Evolutionary conservation across 257 asterid species (phyloP), one percentile per base, ranked within the genome.

Genomic region (Rehmannia glutinosa): DNA sequence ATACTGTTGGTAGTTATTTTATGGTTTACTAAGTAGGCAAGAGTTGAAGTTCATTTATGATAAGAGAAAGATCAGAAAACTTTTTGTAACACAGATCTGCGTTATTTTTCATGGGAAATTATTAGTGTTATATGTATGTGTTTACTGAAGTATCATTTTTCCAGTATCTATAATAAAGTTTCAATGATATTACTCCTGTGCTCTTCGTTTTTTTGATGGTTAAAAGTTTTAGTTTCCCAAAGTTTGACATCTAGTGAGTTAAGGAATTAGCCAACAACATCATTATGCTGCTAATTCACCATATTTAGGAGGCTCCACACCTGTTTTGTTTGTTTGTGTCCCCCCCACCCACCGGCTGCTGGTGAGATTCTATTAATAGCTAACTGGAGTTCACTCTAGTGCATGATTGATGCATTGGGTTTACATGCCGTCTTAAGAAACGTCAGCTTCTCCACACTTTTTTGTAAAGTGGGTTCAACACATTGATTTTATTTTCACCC

Each of bases 351-450:
- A n/a, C n/a, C n/a, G n/a, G n/a, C n/a, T n/a, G n/a, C n/a, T n/a
- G 28, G 54, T 38, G 50, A 62, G 20, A 53, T 32, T 58, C 53
- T 24, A 8, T 41, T 43, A 28, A 16, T 21, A 6, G 27, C 58
- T 60, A 33, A 56, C 58, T 66, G 70, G 77, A 64, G 51, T 51
- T 60, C 28, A 25, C 49, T 56, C 60, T 56, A 41, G 19, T 49
- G 59, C 21, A 57, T 55, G 23, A 24, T 61, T 33, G 30, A 7
- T 64, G 60, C 47, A 28, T n/a, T n/a, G n/a, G n/a, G n/a, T 43
- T 66, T 69, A 57, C 25, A 3, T 13, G 28, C 45, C 15, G 15
- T 33, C 45, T 25, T 23, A 64, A 62, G 42, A 61, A 47, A 52
- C 54, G 38, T 51, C 71, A 24, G 59, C 32, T 32, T 10, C 38